phyloP scores from a whole-genome alignment of 441 rosid species.

The Biscutella auriculata region DNA sequence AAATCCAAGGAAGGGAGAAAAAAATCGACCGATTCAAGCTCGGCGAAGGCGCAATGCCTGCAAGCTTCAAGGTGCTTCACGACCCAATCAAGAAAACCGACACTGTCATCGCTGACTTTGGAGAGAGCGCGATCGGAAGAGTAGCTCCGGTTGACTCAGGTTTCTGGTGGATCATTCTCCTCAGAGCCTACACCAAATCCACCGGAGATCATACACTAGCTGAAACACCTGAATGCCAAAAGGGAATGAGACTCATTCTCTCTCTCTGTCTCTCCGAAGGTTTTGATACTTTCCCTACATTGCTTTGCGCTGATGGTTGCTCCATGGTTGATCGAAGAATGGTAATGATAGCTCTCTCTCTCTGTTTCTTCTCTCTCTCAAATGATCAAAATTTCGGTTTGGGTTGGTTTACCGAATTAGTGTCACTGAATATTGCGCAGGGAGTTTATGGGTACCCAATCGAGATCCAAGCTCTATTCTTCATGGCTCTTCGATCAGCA shows the following conservation, averaged over 20 bases:
- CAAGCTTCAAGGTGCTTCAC: conserved; percentile 25
- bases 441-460: conserved; percentile 26
- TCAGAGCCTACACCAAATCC: conserved; percentile 23
- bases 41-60: conserved; percentile 24
- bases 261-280: conserved; percentile 27
- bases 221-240: conserved; percentile 22
- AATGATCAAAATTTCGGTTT: background rate
- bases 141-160: conserved; percentile 30
- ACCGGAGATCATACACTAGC: conserved; percentile 21
- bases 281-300: conserved; percentile 24
- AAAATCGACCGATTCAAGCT: conserved; percentile 24
- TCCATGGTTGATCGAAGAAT: conserved; percentile 26
- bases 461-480: conserved; percentile 27
- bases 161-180: conserved; percentile 28
- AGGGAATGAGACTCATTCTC: conserved; percentile 23
- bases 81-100: conserved; percentile 18
- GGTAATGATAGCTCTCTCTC: background rate
- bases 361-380: background rate
- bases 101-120: conserved; percentile 22
- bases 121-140: conserved; percentile 25
- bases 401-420: background rate
- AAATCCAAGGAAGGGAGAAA: conserved; percentile 22
- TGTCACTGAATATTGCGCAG: background rate
- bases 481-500: conserved; percentile 24
- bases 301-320: conserved; percentile 27